Evolutionary conservation across 2,329 filamentous ascomycete genomes (phyloP).

Genomic region (Exophiala calicioides): DNA sequence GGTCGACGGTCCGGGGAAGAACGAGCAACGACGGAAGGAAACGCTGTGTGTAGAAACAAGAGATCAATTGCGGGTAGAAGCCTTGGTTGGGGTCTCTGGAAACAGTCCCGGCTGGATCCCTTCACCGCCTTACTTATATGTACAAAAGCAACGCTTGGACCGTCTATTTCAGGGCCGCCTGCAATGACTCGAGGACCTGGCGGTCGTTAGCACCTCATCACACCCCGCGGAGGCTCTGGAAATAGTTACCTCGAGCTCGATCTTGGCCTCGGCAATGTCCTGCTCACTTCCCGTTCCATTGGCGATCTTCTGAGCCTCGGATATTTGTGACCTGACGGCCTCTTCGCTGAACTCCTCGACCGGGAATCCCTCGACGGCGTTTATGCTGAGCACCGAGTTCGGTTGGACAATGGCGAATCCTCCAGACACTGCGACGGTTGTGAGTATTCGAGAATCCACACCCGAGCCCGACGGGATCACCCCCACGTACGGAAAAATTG

Average conservation of each 20-base stretch:
- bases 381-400: slow-evolving; percentile 93
- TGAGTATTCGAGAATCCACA: slow-evolving; percentile 16
- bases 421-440: slow-evolving; percentile 73
- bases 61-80: slow-evolving; percentile 7
- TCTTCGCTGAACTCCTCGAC: slow-evolving; percentile 96
- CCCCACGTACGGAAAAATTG: slow-evolving; percentile 89
- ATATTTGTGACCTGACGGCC: slow-evolving; percentile 83
- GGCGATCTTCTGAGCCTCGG: slow-evolving; percentile 94
- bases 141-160: slow-evolving; percentile 37
- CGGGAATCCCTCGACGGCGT: slow-evolving; percentile 92
- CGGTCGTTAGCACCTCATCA: slow-evolving; percentile 19
- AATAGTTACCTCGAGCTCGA: slow-evolving; percentile 85
- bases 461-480: background rate
- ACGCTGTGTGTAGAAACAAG: background rate
- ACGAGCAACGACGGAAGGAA: no score
- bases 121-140: slow-evolving; percentile 34
- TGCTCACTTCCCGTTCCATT: slow-evolving; percentile 88
- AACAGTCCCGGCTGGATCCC: slow-evolving; percentile 9
- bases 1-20: no score
- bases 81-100: no score
- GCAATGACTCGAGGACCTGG: slow-evolving; percentile 53
- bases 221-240: background rate
- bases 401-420: slow-evolving; percentile 97
- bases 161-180: slow-evolving; percentile 51
- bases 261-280: slow-evolving; percentile 98